Conservation (phyloP, 371 early-diverging fungal species). For the Apophysomyces ossiformis region DNA sequence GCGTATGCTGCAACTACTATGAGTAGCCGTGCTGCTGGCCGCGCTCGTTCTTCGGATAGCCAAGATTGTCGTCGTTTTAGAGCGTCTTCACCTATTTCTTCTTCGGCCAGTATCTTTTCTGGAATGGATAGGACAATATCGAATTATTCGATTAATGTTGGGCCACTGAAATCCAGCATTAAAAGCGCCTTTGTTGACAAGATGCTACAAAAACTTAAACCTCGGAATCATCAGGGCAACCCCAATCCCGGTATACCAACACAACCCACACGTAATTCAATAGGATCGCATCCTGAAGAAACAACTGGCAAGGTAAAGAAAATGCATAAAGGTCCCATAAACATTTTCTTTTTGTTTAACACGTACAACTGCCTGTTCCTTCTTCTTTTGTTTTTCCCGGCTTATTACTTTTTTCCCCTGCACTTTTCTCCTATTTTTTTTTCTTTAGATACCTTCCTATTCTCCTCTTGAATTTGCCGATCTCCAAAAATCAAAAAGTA, state of each 20-base stretch:
- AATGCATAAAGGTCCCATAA: no score
- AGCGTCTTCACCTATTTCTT: neutral
- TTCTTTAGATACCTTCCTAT: neutral
- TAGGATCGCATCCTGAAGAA: neutral
- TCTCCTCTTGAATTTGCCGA: neutral
- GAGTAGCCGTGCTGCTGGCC: neutral
- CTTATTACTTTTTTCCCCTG: neutral
- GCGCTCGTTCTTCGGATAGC: neutral
- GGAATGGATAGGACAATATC: constrained; percentile 15
- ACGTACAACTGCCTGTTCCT: neutral
- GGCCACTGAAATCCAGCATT: constrained; percentile 9
- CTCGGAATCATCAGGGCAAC: neutral
- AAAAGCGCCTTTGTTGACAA: constrained; percentile 19
- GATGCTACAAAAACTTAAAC: constrained; percentile 16
- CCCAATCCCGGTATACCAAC: neutral
- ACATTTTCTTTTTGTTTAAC: no score
- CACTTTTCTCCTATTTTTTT: neutral
- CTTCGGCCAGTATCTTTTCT: constrained; percentile 13
- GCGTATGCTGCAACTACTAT: no score
- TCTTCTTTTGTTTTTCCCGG: neutral
- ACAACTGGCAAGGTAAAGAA: neutral
- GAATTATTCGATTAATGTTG: constrained; percentile 6
- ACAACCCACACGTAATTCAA: neutral
- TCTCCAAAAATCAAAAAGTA: constrained; percentile 1
- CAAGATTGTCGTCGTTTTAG: neutral